Evolutionary conservation across 2,329 filamentous ascomycete genomes (phyloP).

Genomic region (Paecilomyces sp.): DNA sequence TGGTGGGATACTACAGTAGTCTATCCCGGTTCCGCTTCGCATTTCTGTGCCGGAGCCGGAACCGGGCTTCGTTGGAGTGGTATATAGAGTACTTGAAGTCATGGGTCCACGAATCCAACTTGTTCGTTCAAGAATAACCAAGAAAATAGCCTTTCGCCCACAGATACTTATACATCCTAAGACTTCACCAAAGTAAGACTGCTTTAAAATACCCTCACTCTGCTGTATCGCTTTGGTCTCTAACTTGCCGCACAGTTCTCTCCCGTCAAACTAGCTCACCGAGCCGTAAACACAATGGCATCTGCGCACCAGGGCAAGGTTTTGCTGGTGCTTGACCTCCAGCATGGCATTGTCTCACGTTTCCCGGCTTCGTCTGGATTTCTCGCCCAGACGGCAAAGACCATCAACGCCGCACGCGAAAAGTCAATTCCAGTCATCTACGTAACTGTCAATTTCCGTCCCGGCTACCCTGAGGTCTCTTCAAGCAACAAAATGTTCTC

Average conservation of each 20-base stretch:
- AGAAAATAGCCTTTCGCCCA: not conserved
- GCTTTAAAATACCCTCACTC: not conserved
- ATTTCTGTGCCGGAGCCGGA: not conserved
- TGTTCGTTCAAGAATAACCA: not conserved
- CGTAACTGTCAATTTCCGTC: slow-evolving; percentile 25
- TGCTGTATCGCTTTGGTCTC: not conserved
- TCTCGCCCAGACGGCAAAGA: slow-evolving; percentile 14
- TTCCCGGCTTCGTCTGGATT: slow-evolving; percentile 13
- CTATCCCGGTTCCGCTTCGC: not conserved
- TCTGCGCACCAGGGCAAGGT: slow-evolving; percentile 6
- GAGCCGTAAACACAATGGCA: not conserved
- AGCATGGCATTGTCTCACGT: slow-evolving; percentile 21
- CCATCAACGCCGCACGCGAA: slow-evolving; percentile 17
- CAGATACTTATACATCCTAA: not conserved
- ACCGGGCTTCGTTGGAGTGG: not conserved
- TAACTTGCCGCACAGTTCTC: not conserved
- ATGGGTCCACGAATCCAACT: not conserved
- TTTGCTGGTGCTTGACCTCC: slow-evolving; percentile 30
- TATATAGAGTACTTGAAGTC: not conserved
- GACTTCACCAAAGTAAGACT: not conserved
- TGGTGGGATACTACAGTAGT: not conserved
- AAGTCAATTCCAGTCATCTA: slow-evolving; percentile 23
- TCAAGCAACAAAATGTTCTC: slow-evolving; percentile 15
- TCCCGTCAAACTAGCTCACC: not conserved
- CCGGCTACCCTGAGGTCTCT: slow-evolving; percentile 22